Percentiles rank a stretch among this genome's conserved stretches.
Evolutionary conservation across 345 rosid species (phyloP).

Genomic region (Euphorbia tirucalli): DNA sequence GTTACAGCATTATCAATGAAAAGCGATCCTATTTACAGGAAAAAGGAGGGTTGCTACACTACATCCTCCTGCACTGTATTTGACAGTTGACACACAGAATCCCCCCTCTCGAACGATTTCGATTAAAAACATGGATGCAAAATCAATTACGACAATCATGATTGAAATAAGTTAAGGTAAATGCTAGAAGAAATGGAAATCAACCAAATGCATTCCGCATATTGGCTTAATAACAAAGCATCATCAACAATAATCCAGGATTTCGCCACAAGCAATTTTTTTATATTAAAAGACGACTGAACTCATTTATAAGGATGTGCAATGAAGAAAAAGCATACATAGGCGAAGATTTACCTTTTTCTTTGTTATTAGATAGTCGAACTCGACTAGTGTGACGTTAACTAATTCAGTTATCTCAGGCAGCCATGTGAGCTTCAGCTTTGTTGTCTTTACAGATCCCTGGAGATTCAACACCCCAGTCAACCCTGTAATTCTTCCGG

Average conservation of each 20-base stretch:
- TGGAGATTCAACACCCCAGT: constrained; percentile 72
- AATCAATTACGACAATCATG: too few relatives aligned
- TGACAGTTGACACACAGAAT: too few relatives aligned
- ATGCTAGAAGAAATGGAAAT: too few relatives aligned
- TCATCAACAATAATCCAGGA: not conserved
- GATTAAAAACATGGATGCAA: too few relatives aligned
- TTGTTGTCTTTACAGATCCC: constrained; percentile 88
- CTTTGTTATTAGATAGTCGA: constrained; percentile 22
- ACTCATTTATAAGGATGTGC: not conserved
- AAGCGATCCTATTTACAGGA: not conserved
- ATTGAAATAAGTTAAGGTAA: too few relatives aligned
- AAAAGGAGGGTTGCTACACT: too few relatives aligned
- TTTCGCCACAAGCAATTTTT: not conserved
- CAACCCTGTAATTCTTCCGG: constrained; percentile 53
- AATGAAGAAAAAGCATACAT: not conserved
- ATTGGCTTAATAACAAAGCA: not conserved
- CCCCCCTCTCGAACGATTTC: too few relatives aligned
- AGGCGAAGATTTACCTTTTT: constrained; percentile 17
- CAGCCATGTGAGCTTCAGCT: constrained; percentile 89
- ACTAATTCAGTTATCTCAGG: constrained; percentile 9
- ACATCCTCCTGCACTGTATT: too few relatives aligned
- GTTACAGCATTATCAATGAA: not conserved
- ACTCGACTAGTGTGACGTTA: constrained; percentile 10
- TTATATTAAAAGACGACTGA: not conserved
- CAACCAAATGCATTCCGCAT: not conserved